These are phyloP conservation scores for Jaltomata sinuosa DNA, from an alignment of 257 asterid species.

Conservation along the genomic window DNA sequence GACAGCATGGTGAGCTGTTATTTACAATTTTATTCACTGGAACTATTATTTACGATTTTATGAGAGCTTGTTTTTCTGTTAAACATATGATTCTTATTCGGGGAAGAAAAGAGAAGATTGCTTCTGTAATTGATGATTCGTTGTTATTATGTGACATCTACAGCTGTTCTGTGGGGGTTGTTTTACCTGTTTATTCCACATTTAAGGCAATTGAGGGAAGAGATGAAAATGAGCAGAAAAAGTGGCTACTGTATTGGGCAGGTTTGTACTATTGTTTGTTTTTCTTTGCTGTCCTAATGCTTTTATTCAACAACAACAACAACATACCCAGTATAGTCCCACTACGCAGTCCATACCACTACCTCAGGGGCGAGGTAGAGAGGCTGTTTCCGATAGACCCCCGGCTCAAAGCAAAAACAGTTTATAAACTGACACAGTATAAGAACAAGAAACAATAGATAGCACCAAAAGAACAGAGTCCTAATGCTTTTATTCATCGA, in stretches of 20 bases:
- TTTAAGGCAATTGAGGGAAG: slow-evolving; percentile 86
- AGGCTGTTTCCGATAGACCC: too few relatives aligned
- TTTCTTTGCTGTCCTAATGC: not conserved
- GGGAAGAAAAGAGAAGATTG: not conserved
- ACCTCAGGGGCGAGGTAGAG: too few relatives aligned
- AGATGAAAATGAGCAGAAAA: slow-evolving; percentile 58
- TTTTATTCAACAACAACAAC: too few relatives aligned
- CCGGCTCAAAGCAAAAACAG: too few relatives aligned
- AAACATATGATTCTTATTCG: not conserved
- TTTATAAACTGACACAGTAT: too few relatives aligned
- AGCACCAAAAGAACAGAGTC: too few relatives aligned
- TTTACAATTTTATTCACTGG: not conserved
- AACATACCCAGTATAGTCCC: too few relatives aligned
- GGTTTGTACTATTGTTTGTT: slow-evolving; percentile 36
- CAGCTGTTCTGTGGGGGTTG: slow-evolving; percentile 89
- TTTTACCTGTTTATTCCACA: slow-evolving; percentile 88
- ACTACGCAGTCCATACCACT: too few relatives aligned
- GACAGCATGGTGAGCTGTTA: slow-evolving; percentile 72
- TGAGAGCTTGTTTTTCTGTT: not conserved
- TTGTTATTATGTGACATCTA: slow-evolving; percentile 12
- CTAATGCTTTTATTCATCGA: not conserved
- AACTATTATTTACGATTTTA: not conserved
- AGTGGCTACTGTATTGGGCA: slow-evolving; percentile 97
- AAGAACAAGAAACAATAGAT: too few relatives aligned
- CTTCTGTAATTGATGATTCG: not conserved